phyloP scores from a whole-genome alignment of 2,329 filamentous ascomycete species.

The Claviceps sp. region DNA sequence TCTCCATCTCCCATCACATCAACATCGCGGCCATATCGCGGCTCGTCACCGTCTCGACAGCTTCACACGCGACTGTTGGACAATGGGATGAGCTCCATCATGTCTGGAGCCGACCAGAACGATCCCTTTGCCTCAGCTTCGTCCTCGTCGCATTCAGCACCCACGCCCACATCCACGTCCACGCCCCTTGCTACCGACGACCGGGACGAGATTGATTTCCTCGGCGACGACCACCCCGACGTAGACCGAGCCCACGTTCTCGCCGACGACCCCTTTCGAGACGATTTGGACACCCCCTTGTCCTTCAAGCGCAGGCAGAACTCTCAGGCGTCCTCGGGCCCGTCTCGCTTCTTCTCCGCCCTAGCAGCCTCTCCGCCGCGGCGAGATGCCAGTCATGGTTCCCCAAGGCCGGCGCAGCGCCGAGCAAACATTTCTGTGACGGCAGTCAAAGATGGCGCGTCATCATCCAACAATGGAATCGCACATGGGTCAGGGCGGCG shows the following conservation, averaged over 20 bases:
- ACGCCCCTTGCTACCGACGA: slow-evolving; percentile 20
- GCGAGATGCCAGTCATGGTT: neutral
- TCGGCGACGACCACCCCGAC: slow-evolving; percentile 12
- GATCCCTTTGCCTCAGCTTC: slow-evolving; percentile 13
- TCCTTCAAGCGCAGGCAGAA: slow-evolving; percentile 63
- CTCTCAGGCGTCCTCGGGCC: slow-evolving; percentile 30
- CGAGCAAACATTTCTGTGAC: slow-evolving; percentile 3
- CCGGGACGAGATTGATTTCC: slow-evolving; percentile 34
- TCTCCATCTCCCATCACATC: too few species aligned
- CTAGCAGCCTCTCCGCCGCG: slow-evolving; percentile 22
- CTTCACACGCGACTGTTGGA: slow-evolving; percentile 6
- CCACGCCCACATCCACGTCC: slow-evolving; percentile 13
- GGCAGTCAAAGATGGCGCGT: slow-evolving; percentile 31
- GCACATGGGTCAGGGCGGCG: slow-evolving; percentile 76
- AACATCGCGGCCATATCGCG: neutral
- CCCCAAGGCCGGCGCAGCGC: neutral
- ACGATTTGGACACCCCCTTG: slow-evolving; percentile 36
- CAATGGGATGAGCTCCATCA: slow-evolving; percentile 27
- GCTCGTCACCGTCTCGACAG: neutral
- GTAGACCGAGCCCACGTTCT: slow-evolving; percentile 5
- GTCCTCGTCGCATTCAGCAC: slow-evolving; percentile 17
- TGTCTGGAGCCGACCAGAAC: slow-evolving; percentile 25
- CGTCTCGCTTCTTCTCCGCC: slow-evolving; percentile 35
- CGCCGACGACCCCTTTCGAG: slow-evolving; percentile 41
- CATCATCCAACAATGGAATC: slow-evolving; percentile 61